Conservation (phyloP, 495 filamentous ascomycete genomes). For the Amorphotheca resinae region DNA sequence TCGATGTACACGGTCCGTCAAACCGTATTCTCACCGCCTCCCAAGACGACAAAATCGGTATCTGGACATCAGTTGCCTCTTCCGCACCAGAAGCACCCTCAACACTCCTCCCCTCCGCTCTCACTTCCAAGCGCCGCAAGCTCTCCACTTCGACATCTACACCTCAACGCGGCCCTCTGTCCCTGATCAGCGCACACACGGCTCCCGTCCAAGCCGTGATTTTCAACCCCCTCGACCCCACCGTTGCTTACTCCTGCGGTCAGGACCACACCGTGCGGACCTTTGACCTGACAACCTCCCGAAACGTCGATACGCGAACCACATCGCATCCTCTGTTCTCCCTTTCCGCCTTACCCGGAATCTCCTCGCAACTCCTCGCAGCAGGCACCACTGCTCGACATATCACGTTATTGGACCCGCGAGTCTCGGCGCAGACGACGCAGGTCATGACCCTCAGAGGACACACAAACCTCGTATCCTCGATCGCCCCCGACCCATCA, state of each 20-base stretch:
- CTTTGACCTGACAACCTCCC: conserved; percentile 72
- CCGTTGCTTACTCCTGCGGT: conserved; percentile 77
- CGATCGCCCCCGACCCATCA: conserved; percentile 54
- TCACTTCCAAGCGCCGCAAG: conserved; percentile 66
- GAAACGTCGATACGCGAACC: conserved; percentile 63
- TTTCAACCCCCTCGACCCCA: conserved; percentile 74
- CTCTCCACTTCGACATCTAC: conserved; percentile 47
- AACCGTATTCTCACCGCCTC: conserved; percentile 74
- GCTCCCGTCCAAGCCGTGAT: conserved; percentile 59
- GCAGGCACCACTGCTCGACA: conserved; percentile 76
- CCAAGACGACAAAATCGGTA: conserved; percentile 61
- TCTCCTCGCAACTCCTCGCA: conserved; percentile 53
- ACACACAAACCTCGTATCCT: conserved; percentile 72
- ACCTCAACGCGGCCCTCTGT: conserved; percentile 68
- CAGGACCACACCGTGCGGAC: conserved; percentile 85
- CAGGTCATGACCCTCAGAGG: conserved; percentile 79
- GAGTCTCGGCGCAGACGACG: conserved; percentile 56
- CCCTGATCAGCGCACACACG: conserved; percentile 57
- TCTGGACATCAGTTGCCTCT: conserved; percentile 71
- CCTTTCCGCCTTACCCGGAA: conserved; percentile 28
- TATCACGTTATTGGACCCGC: conserved; percentile 82
- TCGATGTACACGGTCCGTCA: conserved; percentile 65
- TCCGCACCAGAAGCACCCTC: conserved; percentile 59
- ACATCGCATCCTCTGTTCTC: conserved; percentile 72
- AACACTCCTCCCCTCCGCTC: conserved; percentile 46